These are phyloP conservation scores for Lizonia empirigonia DNA, from an alignment of 2,329 filamentous ascomycete species.

Conservation along the genomic window DNA sequence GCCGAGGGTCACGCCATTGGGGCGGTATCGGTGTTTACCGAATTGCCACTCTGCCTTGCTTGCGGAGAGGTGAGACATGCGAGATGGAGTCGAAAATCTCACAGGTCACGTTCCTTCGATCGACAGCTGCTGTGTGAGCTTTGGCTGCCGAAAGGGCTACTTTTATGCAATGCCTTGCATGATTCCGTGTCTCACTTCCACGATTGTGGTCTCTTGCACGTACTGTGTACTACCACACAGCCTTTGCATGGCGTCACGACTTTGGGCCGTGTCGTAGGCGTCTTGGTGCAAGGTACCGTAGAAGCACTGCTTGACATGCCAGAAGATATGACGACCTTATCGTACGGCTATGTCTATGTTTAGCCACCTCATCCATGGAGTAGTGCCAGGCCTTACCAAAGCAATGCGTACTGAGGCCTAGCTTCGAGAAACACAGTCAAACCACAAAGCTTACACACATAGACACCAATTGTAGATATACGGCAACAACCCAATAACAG, in stretches of 20 bases:
- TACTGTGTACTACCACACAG: slow-evolving; percentile 6
- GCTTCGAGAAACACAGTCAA: too few relatives aligned
- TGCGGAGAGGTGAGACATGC: slow-evolving; percentile 7
- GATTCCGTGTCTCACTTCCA: slow-evolving; percentile 1
- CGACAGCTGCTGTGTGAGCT: slow-evolving; percentile 10
- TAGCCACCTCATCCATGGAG: too few relatives aligned
- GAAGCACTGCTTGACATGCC: too few relatives aligned
- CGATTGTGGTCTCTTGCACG: slow-evolving; percentile 7
- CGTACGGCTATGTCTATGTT: too few relatives aligned
- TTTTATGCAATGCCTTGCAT: slow-evolving; percentile 9
- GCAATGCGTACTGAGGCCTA: too few relatives aligned
- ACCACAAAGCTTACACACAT: too few relatives aligned
- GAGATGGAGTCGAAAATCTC: slow-evolving; percentile 5
- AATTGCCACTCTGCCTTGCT: slow-evolving; percentile 10
- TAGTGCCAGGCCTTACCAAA: too few relatives aligned
- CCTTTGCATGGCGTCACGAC: slow-evolving; percentile 4
- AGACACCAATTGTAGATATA: too few relatives aligned
- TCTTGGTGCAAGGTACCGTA: too few relatives aligned
- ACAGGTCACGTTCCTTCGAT: slow-evolving; percentile 9
- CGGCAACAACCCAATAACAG: too few relatives aligned
- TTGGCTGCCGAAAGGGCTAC: slow-evolving; percentile 14
- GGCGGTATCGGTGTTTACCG: slow-evolving; percentile 1
- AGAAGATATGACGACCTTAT: too few relatives aligned
- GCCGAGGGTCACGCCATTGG: slow-evolving; percentile 3
- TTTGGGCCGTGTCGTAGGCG: not conserved